Conservation (phyloP, 2,329 filamentous ascomycete genomes). For the Macrophomina pseudophaseolina region DNA sequence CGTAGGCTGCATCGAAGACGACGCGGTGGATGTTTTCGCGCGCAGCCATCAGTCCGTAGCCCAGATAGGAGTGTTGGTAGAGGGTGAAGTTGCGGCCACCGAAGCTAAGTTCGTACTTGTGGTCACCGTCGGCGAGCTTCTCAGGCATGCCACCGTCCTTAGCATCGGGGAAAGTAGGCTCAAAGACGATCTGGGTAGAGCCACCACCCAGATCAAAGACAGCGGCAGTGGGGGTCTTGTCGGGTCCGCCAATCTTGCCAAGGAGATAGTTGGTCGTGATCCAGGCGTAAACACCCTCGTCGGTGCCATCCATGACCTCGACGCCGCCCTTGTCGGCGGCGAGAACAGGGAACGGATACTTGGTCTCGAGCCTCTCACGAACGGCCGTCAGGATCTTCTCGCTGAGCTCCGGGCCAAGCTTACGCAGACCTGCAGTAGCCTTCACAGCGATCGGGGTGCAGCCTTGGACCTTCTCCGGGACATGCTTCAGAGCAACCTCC, state of each 20-base stretch:
- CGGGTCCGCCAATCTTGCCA: conserved; percentile 93
- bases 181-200: conserved; percentile 97
- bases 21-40: conserved; percentile 82
- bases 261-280: conserved; percentile 99
- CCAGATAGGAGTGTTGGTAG: conserved; percentile 97
- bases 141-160: conserved; percentile 80
- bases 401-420: conserved; percentile 81
- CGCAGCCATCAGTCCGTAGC: conserved; percentile 95
- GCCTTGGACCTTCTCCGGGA: conserved; percentile 86
- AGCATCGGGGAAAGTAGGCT: conserved; percentile 85
- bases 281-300: conserved; percentile 98
- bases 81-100: conserved; percentile 89
- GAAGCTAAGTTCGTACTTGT: conserved; percentile 92
- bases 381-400: conserved; percentile 86
- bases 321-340: conserved; percentile 84
- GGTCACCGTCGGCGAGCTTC: conserved; percentile 84
- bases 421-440: conserved; percentile 89
- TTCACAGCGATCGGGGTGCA: conserved; percentile 98
- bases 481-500: conserved; percentile 80
- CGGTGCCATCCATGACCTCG: conserved; percentile 94
- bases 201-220: conserved; percentile 96
- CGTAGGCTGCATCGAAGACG: conserved; percentile 74
- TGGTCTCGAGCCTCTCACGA: conserved; percentile 78
- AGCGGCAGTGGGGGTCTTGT: conserved; percentile 87
- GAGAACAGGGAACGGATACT: conserved; percentile 94